Conservation (phyloP, 176 grass and related monocot species). For the Echinochloa phyllopogon region DNA sequence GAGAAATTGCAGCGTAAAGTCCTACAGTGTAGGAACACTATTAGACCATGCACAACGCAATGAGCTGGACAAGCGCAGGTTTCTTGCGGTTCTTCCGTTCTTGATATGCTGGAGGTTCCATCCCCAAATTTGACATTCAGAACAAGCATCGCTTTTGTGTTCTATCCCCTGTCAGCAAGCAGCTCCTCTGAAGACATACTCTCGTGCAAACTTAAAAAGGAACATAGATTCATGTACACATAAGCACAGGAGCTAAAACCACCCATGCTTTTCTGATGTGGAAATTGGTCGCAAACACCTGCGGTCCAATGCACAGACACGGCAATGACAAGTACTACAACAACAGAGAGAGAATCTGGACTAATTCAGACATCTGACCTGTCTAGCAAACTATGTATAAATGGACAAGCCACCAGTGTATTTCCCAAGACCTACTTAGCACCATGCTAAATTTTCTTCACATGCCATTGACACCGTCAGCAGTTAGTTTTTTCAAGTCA, state of each 20-base stretch:
- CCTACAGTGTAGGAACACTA: neutral
- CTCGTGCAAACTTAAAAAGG: neutral
- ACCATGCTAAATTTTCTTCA: neutral
- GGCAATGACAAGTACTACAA: neutral
- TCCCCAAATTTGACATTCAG: neutral
- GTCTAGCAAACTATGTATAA: neutral
- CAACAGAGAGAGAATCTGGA: neutral
- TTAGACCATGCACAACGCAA: neutral
- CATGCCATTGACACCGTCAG: slow-evolving; percentile 2
- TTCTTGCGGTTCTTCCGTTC: too few species aligned
- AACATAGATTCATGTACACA: neutral
- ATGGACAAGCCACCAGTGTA: neutral
- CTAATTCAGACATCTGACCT: slow-evolving; percentile 2
- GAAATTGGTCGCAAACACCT: neutral
- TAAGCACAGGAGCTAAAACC: neutral
- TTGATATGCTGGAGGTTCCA: neutral
- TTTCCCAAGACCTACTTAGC: neutral
- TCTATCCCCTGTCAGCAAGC: neutral
- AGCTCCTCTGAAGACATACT: neutral
- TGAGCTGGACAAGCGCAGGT: neutral
- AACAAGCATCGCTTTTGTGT: neutral
- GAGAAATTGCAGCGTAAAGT: neutral
- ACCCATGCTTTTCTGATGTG: neutral
- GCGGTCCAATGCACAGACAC: neutral
- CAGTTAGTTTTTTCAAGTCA: slow-evolving; percentile 18